Conservation (phyloP, 176 grass and related monocot genomes). For the Lolium rigidum region DNA sequence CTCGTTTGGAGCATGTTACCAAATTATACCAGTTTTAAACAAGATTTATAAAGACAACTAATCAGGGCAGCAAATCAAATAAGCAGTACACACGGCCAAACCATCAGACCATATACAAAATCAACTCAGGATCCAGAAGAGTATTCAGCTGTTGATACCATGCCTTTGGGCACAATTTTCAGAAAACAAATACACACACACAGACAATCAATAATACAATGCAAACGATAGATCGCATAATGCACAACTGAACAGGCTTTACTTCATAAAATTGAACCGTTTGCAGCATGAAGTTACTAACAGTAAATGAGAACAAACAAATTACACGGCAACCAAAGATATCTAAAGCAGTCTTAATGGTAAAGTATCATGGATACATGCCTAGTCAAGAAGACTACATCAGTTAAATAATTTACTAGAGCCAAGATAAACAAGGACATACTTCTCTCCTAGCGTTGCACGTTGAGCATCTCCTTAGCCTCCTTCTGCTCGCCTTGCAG, state of each 20-base stretch:
- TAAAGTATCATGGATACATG: conserved; percentile 10
- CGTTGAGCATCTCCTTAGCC: conserved; percentile 98
- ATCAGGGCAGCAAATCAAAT: conserved; percentile 22
- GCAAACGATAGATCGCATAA: background rate
- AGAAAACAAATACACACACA: background rate
- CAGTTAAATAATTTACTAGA: background rate
- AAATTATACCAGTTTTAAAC: background rate
- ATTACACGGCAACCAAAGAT: background rate
- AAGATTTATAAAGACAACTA: background rate
- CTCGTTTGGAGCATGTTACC: background rate
- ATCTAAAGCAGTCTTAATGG: background rate
- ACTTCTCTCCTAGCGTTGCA: conserved; percentile 60
- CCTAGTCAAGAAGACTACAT: conserved; percentile 33
- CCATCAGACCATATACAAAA: background rate
- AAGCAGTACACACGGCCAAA: background rate
- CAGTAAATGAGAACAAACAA: background rate
- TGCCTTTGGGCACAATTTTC: conserved; percentile 3
- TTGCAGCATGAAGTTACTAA: conserved; percentile 15
- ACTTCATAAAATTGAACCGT: conserved; percentile 13
- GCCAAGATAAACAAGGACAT: conserved; percentile 37
- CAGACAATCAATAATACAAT: conserved; percentile 13
- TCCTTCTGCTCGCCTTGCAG: conserved; percentile 79
- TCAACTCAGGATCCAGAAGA: background rate
- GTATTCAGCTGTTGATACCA: background rate
- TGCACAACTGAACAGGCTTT: background rate